phyloP scores from a whole-genome alignment of 2,329 filamentous ascomycete species.

The Sporothrix phasma region DNA sequence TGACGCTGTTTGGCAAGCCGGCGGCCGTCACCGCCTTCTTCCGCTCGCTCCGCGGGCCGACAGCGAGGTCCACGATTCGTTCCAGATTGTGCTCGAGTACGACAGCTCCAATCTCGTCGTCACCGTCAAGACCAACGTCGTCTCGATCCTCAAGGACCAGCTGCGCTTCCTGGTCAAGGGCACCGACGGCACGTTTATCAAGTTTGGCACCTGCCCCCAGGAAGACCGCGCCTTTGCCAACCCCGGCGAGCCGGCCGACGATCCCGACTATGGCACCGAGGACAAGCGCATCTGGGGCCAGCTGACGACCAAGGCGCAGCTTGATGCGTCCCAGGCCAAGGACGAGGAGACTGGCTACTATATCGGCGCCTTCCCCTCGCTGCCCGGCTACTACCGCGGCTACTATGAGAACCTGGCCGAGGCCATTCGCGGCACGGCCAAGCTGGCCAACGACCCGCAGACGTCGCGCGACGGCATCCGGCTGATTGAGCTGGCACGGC shows the following conservation, averaged over 20 bases:
- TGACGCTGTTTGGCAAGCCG: conserved; percentile 47
- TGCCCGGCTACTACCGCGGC: conserved; percentile 31
- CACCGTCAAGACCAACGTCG: conserved; percentile 49
- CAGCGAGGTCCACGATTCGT: conserved; percentile 32
- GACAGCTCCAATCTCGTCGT: conserved; percentile 35
- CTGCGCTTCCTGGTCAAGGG: conserved; percentile 52
- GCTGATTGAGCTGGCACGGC: conserved; percentile 33
- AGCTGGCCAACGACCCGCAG: conserved; percentile 30
- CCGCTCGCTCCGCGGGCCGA: conserved; percentile 38
- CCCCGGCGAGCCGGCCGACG: conserved; percentile 16
- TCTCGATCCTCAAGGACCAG: conserved; percentile 48
- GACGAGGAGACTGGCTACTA: conserved; percentile 27
- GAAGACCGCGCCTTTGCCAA: conserved; percentile 24
- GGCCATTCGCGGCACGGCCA: conserved; percentile 30
- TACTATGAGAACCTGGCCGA: conserved; percentile 33
- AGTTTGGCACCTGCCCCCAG: conserved; percentile 29
- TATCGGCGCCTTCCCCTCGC: conserved; percentile 28
- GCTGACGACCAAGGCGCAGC: conserved; percentile 30
- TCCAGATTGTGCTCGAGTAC: conserved; percentile 52
- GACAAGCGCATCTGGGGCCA: conserved; percentile 27
- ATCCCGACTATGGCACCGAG: conserved; percentile 28
- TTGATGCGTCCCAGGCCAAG: conserved; percentile 21
- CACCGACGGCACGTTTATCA: conserved; percentile 42
- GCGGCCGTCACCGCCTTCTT: conserved; percentile 48
- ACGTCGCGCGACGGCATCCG: conserved; percentile 30